phyloP scores from a whole-genome alignment of 495 filamentous ascomycete species.

The Cryomyces minteri region DNA sequence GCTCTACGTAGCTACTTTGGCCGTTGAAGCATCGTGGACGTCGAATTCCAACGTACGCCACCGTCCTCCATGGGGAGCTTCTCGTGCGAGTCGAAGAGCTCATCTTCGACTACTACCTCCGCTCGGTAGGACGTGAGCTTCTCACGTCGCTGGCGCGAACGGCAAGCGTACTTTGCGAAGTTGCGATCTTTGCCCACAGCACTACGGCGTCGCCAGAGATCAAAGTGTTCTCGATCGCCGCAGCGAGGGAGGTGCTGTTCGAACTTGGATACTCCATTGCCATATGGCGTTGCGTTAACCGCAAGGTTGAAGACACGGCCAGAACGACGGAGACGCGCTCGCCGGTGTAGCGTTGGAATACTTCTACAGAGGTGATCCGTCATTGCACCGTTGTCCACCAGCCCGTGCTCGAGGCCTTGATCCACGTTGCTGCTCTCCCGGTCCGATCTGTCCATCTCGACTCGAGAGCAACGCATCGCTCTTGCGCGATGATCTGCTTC shows the following conservation, averaged over 20 bases:
- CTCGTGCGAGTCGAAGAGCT: not conserved
- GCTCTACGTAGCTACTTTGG: conserved; percentile 2
- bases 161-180: conserved; percentile 1
- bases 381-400: not conserved
- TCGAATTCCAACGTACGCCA: conserved; percentile 3
- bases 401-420: too few species aligned
- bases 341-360: not conserved
- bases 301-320: conserved; percentile 7
- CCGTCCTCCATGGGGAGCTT: conserved; percentile 1
- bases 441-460: too few species aligned
- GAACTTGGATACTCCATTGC: not conserved
- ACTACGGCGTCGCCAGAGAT: conserved; percentile 3
- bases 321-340: not conserved
- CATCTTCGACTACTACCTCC: not conserved
- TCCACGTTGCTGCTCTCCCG: too few species aligned
- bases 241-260: not conserved
- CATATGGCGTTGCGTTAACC: conserved; percentile 1
- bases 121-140: not conserved
- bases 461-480: too few species aligned
- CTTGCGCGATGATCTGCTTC: too few species aligned
- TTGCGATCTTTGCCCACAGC: conserved; percentile 7
- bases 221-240: not conserved
- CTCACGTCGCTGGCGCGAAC: conserved; percentile 1
- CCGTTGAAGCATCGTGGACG: conserved; percentile 2
- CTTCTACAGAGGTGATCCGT: not conserved